Evolutionary conservation across 164 flowering plant species (phyloP).

Genomic region (Piper betle): DNA sequence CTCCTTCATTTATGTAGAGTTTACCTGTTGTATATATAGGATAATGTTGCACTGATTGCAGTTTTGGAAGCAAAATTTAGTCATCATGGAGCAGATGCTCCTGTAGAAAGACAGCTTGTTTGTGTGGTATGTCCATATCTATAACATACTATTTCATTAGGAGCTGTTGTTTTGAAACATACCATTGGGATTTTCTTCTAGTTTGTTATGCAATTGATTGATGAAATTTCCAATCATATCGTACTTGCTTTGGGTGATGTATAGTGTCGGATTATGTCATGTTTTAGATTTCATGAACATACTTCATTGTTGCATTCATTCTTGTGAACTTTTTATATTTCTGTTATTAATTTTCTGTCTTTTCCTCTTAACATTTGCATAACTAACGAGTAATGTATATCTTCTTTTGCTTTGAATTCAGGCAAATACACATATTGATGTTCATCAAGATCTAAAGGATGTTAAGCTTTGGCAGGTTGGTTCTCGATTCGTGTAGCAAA

Average conservation of each 20-base stretch:
- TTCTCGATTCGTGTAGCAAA: not conserved
- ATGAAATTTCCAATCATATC: too few relatives aligned
- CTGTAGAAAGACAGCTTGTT: slow-evolving; percentile 86
- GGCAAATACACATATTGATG: slow-evolving; percentile 97
- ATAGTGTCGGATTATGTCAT: not conserved
- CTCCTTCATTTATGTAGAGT: not conserved
- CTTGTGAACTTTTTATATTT: not conserved
- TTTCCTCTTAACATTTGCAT: not conserved
- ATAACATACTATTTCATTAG: too few relatives aligned
- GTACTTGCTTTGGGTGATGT: too few relatives aligned
- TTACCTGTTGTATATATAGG: slow-evolving; percentile 25
- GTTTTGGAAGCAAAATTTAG: slow-evolving; percentile 89
- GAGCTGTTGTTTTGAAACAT: too few relatives aligned
- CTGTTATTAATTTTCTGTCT: not conserved
- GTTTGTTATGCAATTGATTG: too few relatives aligned
- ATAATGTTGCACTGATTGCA: slow-evolving; percentile 87
- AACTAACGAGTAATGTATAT: too few relatives aligned
- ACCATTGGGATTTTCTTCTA: too few relatives aligned
- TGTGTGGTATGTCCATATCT: slow-evolving; percentile 56
- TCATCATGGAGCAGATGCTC: slow-evolving; percentile 64
- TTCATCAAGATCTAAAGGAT: slow-evolving; percentile 87
- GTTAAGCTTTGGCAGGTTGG: slow-evolving; percentile 98
- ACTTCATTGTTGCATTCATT: not conserved
- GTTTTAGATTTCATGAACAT: not conserved
- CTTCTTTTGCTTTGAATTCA: slow-evolving; percentile 10